Base-by-base conservation (phyloP, 2,329 filamentous ascomycete species). In the Colletotrichum sp. region DNA sequence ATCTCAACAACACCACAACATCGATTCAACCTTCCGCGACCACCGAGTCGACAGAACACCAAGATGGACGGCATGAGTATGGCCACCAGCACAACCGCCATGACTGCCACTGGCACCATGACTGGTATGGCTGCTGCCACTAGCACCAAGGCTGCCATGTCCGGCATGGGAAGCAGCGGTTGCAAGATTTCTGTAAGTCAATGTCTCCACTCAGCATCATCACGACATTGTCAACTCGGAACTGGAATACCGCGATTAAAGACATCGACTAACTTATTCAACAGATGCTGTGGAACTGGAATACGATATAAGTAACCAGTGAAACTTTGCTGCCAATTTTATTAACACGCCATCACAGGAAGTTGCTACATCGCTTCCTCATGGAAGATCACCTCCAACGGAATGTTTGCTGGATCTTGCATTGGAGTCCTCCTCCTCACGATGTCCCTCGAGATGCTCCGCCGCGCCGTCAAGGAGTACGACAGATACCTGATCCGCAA, bases 201-300 rank as follows among this genome's bases (percentile, higher is more conserved):
- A 84, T 81, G 67, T 66, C 67, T 36, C 8, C 71, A 5, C 6
- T n/a, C n/a, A 55, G 4, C 43, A 36, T 70, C 78, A 36, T 76
- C 78, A 38, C 61, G 30, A n/a, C 58, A 64, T 76, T 18, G 1
- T 18, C 18, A 6, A n/a, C 5, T 1, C 3, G 38, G 16, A 43
- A 43, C 8, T 24, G 24, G 18, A 16, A 58, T 10, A 30, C 28
- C 28, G 28, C 28, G 9, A 8, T 9, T 30, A 30, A 30, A 30
- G 3, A 30, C 3, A 32, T 12, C 30, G 9, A 32, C 75, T 79
- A 75, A 78, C 26, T 66, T 15, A 52, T 5, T 43, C 38, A 16
- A 60, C 12, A 94, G 93, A 96, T 95, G 94, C 87, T 95, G 55
- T 95, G 94, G 93, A 96, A 95, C 83, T 95, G 93, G 94, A 30